These are phyloP conservation scores for Kluyveromyces starmeri DNA, from an alignment of 805 yeast genomes.

Conservation along the genomic window DNA sequence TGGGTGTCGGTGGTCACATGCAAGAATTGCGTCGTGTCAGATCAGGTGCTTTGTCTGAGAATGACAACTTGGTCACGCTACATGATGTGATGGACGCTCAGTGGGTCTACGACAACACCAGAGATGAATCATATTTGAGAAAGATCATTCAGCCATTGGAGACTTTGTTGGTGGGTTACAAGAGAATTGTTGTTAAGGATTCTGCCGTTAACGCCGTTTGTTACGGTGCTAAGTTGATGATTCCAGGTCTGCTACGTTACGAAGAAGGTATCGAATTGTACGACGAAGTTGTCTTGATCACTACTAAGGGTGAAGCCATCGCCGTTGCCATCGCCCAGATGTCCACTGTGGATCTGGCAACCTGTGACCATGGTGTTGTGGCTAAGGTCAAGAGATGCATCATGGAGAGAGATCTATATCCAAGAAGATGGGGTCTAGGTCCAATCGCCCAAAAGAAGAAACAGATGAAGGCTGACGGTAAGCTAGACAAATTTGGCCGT, in stretches of 20 bases:
- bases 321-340: constrained; percentile 98
- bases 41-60: constrained; percentile 90
- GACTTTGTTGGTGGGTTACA: constrained; percentile 86
- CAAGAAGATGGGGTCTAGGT: constrained; percentile 99
- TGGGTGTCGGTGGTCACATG: constrained; percentile 99
- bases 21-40: constrained; percentile 99
- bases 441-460: constrained; percentile 98
- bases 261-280: constrained; percentile 96
- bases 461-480: constrained; percentile 94
- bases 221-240: constrained; percentile 98
- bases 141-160: constrained; percentile 92
- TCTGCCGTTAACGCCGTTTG: constrained; percentile 97
- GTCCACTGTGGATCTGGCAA: constrained; percentile 94
- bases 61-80: constrained; percentile 85
- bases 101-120: constrained; percentile 93
- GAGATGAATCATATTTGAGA: constrained; percentile 94
- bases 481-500: constrained; percentile 93
- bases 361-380: constrained; percentile 97
- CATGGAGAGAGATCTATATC: constrained; percentile 98
- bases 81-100: constrained; percentile 98
- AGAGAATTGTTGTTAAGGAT: constrained; percentile 90
- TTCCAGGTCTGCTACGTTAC: constrained; percentile 95
- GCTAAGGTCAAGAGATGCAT: constrained; percentile 98
- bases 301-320: constrained; percentile 99
- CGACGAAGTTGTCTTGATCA: constrained; percentile 95